Base-by-base conservation (phyloP, 2,329 filamentous ascomycete species). In the Beauveria sp. region DNA sequence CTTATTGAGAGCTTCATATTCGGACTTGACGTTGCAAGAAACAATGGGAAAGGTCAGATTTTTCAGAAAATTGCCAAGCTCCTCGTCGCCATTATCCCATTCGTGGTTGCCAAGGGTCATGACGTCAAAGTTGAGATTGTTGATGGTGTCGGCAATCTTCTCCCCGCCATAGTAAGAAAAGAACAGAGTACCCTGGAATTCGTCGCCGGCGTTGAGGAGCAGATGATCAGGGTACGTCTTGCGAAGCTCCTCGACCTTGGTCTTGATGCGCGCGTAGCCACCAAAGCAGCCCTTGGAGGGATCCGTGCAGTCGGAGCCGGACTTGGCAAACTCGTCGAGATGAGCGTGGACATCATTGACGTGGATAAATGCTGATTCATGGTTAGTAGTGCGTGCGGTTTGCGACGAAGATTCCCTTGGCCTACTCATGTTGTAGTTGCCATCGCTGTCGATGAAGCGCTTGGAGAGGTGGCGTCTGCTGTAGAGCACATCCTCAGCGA, bases 71-170 rank as follows among this genome's bases (percentile, higher is more conserved):
- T 80, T 76, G 49, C 83, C 86, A 0, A 88, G 78, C 70, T 81
- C 73, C 60, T 87, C 83, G 62, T 88, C 85, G 45, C 86, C 86
- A 5, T 79, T 82, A 66, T 88, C 86, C 69, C 85, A 88, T 70
- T 88, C 86, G 67, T 88, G 85, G 73, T 88, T 88, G 18, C 85
- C 85, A 1, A 88, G 74, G 0, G 85, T 88, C 85, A 88, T 88
- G 66, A 82, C 84, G 64, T 87, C 83, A 66, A 88, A 87, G n/a
- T 80, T 80, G 55, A 88, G 74, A 69, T 85, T 79, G 65, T 89
- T 89, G 64, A 88, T 73, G 0, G 83, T 85, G 67, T 87, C 81
- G 54, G 85, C 84, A 65, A 88, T 88, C 78, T 88, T 88, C 74
- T 87, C 84, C 26, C 84, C 83, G 18, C 82, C 81, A 67, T 88